Base-by-base conservation (phyloP, 371 early-diverging fungal genomes). In the Nosema muscidifuracis region DNA sequence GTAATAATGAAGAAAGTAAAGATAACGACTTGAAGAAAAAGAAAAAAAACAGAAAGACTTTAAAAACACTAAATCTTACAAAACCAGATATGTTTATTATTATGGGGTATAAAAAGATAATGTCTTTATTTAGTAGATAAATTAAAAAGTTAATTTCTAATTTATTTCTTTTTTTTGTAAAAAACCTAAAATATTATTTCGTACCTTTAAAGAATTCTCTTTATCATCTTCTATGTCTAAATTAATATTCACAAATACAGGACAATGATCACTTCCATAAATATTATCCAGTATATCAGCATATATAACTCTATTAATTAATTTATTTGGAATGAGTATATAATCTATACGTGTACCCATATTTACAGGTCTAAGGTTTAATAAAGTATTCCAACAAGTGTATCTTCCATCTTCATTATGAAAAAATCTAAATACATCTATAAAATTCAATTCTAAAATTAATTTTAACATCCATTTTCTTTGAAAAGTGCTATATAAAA, bases 181-280 rank as follows among this genome's bases (percentile, higher is more conserved):
- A 53, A 26, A 53, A 7, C 28, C 55, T 28, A 26, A 53, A 9
- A 76, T 13, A 53, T 76, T 76, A 34, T 76, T 73, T 53, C 34
- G 73, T 12, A 47, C 47, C 22, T 38, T 18, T 28, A 65, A 16
- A 40, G 33, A 67, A 18, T 62, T 56, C 4, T 57, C 47, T 33
- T 38, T 36, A 28, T 60, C 43, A 31, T 67, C 68, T 12, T 18
- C 16, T 6, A 58, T 22, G 2, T 67, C 70, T 18, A 74, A 33
- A 26, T 70, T 63, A 12, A 91, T 78, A 36, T 85, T 85, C 0
- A 85, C 86, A 40, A 83, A 80, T 0, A 90, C 90, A 0, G 91
- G 92, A 72, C 91, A 91, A 77, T 92, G 93, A 79, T 92, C 93
- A n/a, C 88, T 88, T 0, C 93, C 93, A 68, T 86, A 74, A 2